Percentiles rank a stretch among this genome's conserved stretches.
phyloP scores from a whole-genome alignment of 169 alveolate species.

The Miamiensis avidus region DNA sequence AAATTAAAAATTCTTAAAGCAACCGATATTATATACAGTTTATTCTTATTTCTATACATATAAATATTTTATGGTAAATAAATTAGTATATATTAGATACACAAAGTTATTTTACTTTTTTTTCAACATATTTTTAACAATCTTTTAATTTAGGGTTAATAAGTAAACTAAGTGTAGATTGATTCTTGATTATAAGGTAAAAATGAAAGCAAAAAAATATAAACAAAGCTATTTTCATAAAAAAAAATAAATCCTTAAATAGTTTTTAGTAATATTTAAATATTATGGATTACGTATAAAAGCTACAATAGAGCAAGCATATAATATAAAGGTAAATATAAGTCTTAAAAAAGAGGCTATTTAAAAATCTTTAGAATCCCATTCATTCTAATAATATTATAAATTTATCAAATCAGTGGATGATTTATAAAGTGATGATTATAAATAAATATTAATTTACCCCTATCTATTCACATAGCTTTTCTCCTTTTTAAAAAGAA shows the following conservation, averaged over 20 bases:
- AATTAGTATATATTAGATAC: not conserved
- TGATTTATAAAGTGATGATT: too few relatives aligned
- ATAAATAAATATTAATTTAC: not conserved
- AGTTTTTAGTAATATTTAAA: too few relatives aligned
- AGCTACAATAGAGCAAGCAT: not conserved
- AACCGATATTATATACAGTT: not conserved
- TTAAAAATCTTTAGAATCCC: too few relatives aligned
- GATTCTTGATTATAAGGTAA: too few relatives aligned
- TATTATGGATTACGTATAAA: too few relatives aligned
- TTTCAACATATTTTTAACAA: too few relatives aligned
- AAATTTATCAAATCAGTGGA: too few relatives aligned
- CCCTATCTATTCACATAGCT: not conserved
- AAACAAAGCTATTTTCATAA: not conserved
- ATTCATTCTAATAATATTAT: too few relatives aligned
- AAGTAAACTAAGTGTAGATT: not conserved
- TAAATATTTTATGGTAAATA: too few relatives aligned
- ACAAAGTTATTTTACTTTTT: not conserved
- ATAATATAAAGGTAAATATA: not conserved
- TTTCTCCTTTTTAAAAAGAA: not conserved
- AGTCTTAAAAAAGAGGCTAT: too few relatives aligned
- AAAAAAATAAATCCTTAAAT: too few relatives aligned
- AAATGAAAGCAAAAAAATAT: not conserved
- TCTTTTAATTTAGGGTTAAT: not conserved
- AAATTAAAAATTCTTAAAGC: not conserved
- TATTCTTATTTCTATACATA: not conserved